Evolutionary conservation across 768 basidiomycete species (phyloP), one percentile per base, ranked within the genome.

Genomic region (Tylopilus sp.): DNA sequence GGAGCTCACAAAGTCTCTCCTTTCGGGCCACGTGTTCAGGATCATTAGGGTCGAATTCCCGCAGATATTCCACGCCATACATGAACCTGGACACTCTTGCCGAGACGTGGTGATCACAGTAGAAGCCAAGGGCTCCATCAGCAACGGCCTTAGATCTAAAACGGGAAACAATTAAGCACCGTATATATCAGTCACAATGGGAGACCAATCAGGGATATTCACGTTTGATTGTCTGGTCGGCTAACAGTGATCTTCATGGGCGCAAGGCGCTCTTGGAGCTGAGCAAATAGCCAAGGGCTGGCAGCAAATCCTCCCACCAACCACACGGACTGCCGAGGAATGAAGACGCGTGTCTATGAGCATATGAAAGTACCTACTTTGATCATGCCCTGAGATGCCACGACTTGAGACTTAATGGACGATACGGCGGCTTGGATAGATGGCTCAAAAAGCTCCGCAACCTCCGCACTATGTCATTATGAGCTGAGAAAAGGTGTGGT

Each of bases 221-320:
- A 88, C 83, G 88, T 91, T 66, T 89, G 87, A 45, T 81, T 85
- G 61, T 91, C 88, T 12, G 87, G 88, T 48, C 88, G 71, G 65
- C 82, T 88, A 52, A 91, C 82, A 6, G 76, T 76, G 48, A 90
- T 75, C 23, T 73, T 71, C 43, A 77, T 70, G 0, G 79, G 74
- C 4, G 70, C 71, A 13, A 90, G 78, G 23, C 80, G 81, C 53
- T 85, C 83, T 72, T 88, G 84, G 17, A 90, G 73, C 65, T 91
- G 87, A 23, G 74, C 65, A 65, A 88, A 90, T 26, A 90, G 72
- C 86, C 88, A 90, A 1, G 86, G 85, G 52, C 85, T 88, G 1
- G 88, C 87, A 3, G 88, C 88, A 57, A 89, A 91, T 42, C 88
- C 88, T 61, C 88, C 88, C 10, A 91, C 88, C 21, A 91, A 71